Evolutionary conservation across 129 eudicot species (phyloP).

Genomic region (Solidago caesia): DNA sequence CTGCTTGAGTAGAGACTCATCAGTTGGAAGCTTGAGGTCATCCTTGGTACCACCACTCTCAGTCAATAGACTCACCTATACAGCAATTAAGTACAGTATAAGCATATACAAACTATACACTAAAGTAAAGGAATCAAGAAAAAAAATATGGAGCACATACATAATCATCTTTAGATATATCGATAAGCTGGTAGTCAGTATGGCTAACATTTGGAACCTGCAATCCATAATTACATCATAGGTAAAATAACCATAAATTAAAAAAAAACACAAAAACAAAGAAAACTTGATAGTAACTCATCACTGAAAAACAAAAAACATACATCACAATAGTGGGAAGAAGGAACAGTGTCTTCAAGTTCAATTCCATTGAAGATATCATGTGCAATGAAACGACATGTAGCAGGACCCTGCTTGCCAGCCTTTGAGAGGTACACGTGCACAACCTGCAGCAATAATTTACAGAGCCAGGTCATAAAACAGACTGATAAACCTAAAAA

Average conservation of each 20-base stretch:
- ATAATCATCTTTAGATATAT: slow-evolving; percentile 68
- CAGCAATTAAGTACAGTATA: neutral
- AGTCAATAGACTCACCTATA: slow-evolving; percentile 65
- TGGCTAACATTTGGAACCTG: slow-evolving; percentile 77
- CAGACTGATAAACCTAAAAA: neutral
- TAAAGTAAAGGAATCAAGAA: neutral
- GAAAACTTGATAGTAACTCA: neutral
- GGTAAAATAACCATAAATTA: neutral
- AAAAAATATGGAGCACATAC: slow-evolving; percentile 26
- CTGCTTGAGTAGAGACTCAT: slow-evolving; percentile 60
- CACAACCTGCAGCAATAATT: slow-evolving; percentile 48
- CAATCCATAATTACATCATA: neutral
- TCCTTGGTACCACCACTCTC: slow-evolving; percentile 72
- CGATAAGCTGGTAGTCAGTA: slow-evolving; percentile 70
- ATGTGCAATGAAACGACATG: slow-evolving; percentile 70
- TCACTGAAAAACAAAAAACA: neutral
- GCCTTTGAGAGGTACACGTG: slow-evolving; percentile 68
- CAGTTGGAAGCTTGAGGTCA: slow-evolving; percentile 74
- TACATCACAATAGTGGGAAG: slow-evolving; percentile 85
- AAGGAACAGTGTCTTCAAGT: slow-evolving; percentile 78
- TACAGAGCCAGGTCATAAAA: neutral
- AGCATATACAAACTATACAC: neutral
- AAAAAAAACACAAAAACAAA: neutral
- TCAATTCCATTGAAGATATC: slow-evolving; percentile 73
- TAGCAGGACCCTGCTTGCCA: slow-evolving; percentile 82